phyloP scores from a whole-genome alignment of 2,329 filamentous ascomycete species.

The Fusarium decemcellulare region DNA sequence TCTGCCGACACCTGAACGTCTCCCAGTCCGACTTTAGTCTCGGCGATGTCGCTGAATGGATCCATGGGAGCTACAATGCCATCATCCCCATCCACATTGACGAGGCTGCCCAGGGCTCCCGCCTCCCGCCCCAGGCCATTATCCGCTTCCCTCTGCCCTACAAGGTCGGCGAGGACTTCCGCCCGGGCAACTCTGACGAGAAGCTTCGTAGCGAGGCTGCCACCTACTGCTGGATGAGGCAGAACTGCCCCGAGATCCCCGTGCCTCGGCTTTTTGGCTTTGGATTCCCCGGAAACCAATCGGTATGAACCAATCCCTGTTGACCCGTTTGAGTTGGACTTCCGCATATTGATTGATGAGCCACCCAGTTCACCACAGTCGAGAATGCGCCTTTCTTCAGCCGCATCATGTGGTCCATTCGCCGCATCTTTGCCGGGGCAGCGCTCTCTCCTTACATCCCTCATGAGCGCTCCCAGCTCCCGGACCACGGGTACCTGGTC shows the following conservation, averaged over 20 bases:
- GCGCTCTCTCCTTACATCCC: conserved; percentile 9
- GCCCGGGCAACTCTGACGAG: conserved; percentile 59
- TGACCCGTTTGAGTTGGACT: background rate
- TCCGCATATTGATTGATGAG: background rate
- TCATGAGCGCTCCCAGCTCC: conserved; percentile 9
- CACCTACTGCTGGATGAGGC: conserved; percentile 41
- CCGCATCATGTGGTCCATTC: conserved; percentile 16
- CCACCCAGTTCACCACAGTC: conserved; percentile 16
- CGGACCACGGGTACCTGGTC: conserved; percentile 20
- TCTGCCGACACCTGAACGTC: conserved; percentile 23
- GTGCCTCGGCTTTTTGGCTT: conserved; percentile 41
- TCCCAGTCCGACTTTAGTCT: conserved; percentile 18
- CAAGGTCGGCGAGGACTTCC: conserved; percentile 53
- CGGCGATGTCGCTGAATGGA: conserved; percentile 44
- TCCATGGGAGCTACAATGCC: conserved; percentile 53
- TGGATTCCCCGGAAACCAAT: conserved; percentile 31
- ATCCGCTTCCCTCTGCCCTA: conserved; percentile 52
- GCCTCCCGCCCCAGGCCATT: conserved; percentile 19
- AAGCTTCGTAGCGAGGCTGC: conserved; percentile 51
- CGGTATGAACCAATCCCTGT: conserved; percentile 6
- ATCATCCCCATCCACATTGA: conserved; percentile 48
- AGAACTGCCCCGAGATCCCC: conserved; percentile 42
- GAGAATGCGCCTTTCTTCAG: conserved; percentile 8
- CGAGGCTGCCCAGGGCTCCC: background rate
- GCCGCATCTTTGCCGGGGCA: background rate